Conservation (phyloP, 805 yeast species). For the Yamadazyma scolyti region DNA sequence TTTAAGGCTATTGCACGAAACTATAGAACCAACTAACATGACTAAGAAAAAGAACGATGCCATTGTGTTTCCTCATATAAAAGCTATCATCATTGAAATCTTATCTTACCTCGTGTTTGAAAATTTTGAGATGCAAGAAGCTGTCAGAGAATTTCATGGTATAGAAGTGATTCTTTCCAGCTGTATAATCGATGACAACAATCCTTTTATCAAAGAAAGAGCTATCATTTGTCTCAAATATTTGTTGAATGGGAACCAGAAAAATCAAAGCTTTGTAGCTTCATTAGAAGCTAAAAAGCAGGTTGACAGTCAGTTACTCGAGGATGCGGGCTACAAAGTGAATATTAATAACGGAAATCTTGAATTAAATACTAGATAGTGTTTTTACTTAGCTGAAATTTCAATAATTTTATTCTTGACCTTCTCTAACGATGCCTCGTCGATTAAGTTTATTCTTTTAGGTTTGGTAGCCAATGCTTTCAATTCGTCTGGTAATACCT, state of each 20-base stretch:
- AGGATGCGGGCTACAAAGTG: conserved; percentile 74
- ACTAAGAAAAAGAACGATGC: conserved; percentile 23
- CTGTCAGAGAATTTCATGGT: conserved; percentile 61
- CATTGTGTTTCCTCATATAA: conserved; percentile 48
- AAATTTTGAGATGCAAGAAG: conserved; percentile 60
- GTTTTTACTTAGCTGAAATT: conserved; percentile 42
- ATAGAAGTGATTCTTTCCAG: conserved; percentile 69
- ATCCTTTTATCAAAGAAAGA: conserved; percentile 84
- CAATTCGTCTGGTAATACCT: conserved; percentile 87
- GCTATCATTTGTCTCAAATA: conserved; percentile 76
- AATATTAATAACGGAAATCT: conserved; percentile 21
- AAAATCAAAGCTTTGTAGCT: conserved; percentile 76
- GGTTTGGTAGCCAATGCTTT: conserved; percentile 65
- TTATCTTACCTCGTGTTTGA: conserved; percentile 55
- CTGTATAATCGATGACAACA: conserved; percentile 82
- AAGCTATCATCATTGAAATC: conserved; percentile 63
- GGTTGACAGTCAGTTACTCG: conserved; percentile 52
- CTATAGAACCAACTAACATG: conserved; percentile 26
- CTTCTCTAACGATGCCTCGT: conserved; percentile 66
- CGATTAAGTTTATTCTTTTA: conserved; percentile 70
- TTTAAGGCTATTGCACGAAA: conserved; percentile 38
- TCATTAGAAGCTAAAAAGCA: conserved; percentile 70
- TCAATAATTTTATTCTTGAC: conserved; percentile 75
- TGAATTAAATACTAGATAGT: no score
- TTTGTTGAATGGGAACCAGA: conserved; percentile 56